These are phyloP conservation scores for Euclidium syriacum DNA, from an alignment of 345 rosid genomes.

Conservation along the genomic window DNA sequence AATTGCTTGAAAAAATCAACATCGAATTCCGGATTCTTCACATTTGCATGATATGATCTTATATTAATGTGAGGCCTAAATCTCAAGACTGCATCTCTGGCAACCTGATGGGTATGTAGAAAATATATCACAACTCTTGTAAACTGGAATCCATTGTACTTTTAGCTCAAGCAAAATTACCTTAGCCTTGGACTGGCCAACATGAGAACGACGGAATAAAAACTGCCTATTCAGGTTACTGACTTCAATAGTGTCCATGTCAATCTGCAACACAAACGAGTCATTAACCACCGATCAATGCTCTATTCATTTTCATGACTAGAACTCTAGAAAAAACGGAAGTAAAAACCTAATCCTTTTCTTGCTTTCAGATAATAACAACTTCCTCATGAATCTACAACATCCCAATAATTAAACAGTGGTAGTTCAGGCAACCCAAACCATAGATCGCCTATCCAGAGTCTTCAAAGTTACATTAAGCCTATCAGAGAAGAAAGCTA, in stretches of 20 bases:
- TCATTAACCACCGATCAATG: background rate
- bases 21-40: slow-evolving; percentile 70
- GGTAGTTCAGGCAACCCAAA: background rate
- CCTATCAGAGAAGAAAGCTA: background rate
- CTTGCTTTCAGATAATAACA: background rate
- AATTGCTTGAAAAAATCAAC: slow-evolving; percentile 94
- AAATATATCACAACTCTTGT: background rate
- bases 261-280: slow-evolving; percentile 56
- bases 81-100: slow-evolving; percentile 91
- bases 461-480: background rate
- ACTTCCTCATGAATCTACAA: background rate
- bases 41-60: slow-evolving; percentile 86
- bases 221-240: slow-evolving; percentile 97
- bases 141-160: background rate
- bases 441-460: background rate
- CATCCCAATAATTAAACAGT: background rate
- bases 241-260: slow-evolving; percentile 99
- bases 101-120: slow-evolving; percentile 61
- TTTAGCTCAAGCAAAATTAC: slow-evolving; percentile 27
- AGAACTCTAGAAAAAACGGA: background rate
- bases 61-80: slow-evolving; percentile 85
- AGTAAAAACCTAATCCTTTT: background rate
- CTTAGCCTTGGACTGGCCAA: slow-evolving; percentile 98
- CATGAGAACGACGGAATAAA: slow-evolving; percentile 87
- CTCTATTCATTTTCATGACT: background rate